A percentile compares a stretch with the other conserved stretches of the same genome.
These are phyloP conservation scores for Aspergillus quadricinctus DNA, from an alignment of 2,329 filamentous ascomycete species.

Conservation along the genomic window DNA sequence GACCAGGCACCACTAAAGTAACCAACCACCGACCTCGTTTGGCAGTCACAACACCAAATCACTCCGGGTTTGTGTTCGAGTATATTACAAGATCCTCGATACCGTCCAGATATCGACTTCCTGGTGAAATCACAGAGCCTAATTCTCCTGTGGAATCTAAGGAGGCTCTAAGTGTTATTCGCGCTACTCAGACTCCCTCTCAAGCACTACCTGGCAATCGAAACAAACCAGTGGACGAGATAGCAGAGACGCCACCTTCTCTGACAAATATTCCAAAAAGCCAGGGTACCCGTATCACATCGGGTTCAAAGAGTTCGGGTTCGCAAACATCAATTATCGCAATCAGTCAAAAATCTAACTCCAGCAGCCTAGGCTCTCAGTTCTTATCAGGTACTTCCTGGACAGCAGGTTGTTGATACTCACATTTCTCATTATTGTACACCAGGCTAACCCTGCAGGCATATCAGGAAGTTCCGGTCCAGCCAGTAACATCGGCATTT, in stretches of 20 bases:
- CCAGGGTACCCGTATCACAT: neutral
- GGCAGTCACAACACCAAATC: neutral
- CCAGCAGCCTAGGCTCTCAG: constrained; percentile 4
- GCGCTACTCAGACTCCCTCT: neutral
- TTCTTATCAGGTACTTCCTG: neutral
- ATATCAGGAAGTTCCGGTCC: neutral
- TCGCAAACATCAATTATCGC: constrained; percentile 1
- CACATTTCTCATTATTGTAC: neutral
- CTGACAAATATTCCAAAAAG: neutral
- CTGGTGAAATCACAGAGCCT: constrained; percentile 9
- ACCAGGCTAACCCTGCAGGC: neutral
- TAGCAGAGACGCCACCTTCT: constrained; percentile 19
- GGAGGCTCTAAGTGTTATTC: neutral
- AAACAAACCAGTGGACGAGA: constrained; percentile 8
- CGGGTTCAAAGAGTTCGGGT: neutral
- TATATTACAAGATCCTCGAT: constrained; percentile 9
- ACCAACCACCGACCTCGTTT: neutral
- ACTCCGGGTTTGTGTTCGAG: constrained; percentile 8
- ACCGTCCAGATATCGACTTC: constrained; percentile 12
- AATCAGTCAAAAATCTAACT: neutral
- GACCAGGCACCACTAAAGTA: neutral
- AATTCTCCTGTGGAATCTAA: neutral
- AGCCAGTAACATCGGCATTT: neutral
- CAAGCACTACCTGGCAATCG: neutral
- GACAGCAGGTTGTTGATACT: constrained; percentile 1